phyloP scores from a whole-genome alignment of 1,139 yeast species.

The Yamadazyma sp. region DNA sequence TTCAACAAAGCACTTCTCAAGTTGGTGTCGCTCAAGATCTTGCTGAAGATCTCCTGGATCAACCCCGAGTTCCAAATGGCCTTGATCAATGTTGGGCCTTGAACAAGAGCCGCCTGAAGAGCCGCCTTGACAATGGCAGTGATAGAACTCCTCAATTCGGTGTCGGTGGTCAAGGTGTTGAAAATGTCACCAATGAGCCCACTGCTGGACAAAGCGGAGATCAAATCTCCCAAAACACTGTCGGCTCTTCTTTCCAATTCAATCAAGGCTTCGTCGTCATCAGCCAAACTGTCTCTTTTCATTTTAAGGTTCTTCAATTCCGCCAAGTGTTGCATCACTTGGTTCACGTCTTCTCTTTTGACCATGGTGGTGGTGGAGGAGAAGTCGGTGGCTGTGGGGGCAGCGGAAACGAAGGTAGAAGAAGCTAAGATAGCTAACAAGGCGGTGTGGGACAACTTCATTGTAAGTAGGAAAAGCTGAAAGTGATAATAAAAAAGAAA shows the following conservation, averaged over 20 bases:
- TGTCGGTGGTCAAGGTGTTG: constrained; percentile 35
- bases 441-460: constrained; percentile 47
- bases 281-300: constrained; percentile 36
- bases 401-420: constrained; percentile 40
- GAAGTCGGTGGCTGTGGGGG: constrained; percentile 29
- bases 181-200: constrained; percentile 42
- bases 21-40: constrained; percentile 32
- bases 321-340: constrained; percentile 33
- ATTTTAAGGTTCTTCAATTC: constrained; percentile 33
- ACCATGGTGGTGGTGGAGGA: constrained; percentile 25
- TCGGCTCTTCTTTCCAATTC: constrained; percentile 42
- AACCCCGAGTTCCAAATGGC: constrained; percentile 49
- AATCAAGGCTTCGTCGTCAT: constrained; percentile 26
- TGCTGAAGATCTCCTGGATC: constrained; percentile 33
- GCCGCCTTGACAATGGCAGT: constrained; percentile 31
- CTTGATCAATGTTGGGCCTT: constrained; percentile 44
- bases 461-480: constrained; percentile 10
- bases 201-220: constrained; percentile 38
- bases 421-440: constrained; percentile 44
- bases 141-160: constrained; percentile 28
- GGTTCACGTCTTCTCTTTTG: constrained; percentile 37
- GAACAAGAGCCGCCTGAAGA: constrained; percentile 35
- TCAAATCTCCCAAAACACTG: constrained; percentile 34
- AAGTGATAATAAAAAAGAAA: constrained; percentile 1
- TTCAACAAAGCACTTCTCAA: constrained; percentile 37